Evolutionary conservation across 2,329 filamentous ascomycete genomes (phyloP).

Genomic region (Colletotrichum chrysophilum): DNA sequence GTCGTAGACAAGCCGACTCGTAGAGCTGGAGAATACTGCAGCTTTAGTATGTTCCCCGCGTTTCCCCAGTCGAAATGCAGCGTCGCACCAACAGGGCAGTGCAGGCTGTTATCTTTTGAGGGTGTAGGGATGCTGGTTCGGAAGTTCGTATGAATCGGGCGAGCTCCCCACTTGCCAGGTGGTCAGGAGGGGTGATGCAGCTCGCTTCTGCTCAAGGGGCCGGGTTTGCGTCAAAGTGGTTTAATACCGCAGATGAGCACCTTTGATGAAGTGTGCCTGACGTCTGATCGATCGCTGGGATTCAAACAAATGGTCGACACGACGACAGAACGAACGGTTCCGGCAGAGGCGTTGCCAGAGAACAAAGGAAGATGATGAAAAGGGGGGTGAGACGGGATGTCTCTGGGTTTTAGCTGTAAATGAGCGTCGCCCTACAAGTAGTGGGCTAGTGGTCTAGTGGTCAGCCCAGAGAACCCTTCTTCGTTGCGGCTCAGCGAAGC

Average conservation of each 20-base stretch:
- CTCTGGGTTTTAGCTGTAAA: neutral
- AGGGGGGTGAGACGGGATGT: neutral
- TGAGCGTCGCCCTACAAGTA: conserved; percentile 11
- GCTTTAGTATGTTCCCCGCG: neutral
- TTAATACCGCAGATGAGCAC: neutral
- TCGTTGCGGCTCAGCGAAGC: conserved; percentile 8
- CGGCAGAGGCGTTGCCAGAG: conserved; percentile 9
- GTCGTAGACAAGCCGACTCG: neutral
- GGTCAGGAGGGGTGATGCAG: conserved; percentile 1
- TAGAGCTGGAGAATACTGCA: neutral
- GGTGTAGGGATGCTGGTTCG: neutral
- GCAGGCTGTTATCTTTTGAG: neutral
- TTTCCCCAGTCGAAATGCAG: neutral
- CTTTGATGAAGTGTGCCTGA: neutral
- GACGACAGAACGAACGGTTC: neutral
- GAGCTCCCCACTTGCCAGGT: conserved; percentile 6
- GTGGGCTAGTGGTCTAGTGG: neutral
- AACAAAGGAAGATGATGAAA: conserved; percentile 14
- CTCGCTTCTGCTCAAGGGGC: neutral
- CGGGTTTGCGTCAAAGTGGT: neutral
- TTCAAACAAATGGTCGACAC: conserved; percentile 7
- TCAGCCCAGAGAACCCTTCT: conserved; percentile 12
- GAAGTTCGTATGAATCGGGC: neutral
- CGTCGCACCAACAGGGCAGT: neutral
- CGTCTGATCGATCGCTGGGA: conserved; percentile 1